These are phyloP conservation scores for Apiotrichum veenhuisii DNA, from an alignment of 1,284 basidiomycete species.

Conservation along the genomic window DNA sequence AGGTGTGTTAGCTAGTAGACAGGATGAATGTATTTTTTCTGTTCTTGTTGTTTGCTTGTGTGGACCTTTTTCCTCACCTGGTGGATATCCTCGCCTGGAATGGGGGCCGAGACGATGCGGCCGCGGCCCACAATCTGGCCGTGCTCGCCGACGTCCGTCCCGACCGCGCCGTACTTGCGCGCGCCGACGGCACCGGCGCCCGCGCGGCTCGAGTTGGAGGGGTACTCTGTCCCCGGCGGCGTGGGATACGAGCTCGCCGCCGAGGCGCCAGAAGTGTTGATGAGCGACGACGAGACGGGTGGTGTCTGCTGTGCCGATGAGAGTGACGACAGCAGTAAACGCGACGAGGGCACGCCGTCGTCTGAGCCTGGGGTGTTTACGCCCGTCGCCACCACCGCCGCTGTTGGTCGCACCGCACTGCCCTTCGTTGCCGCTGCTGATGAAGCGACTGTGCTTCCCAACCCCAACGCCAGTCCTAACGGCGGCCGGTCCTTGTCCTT, in stretches of 20 bases:
- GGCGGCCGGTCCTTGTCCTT: no score
- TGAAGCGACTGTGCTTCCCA: background rate
- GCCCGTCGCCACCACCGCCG: background rate
- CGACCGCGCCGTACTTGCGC: background rate
- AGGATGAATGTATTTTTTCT: background rate
- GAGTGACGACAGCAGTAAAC: background rate
- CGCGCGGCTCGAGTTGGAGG: background rate
- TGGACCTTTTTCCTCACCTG: no score
- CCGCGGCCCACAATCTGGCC: background rate
- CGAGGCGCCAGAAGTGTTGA: background rate
- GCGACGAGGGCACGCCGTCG: no score
- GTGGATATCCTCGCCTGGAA: background rate
- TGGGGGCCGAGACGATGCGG: constrained; percentile 36
- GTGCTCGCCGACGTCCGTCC: background rate
- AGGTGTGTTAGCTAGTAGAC: background rate
- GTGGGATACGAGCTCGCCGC: background rate
- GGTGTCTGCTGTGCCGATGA: background rate
- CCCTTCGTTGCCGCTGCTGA: background rate
- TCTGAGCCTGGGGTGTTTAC: background rate
- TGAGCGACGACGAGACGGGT: background rate
- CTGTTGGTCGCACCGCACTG: background rate
- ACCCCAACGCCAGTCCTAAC: background rate
- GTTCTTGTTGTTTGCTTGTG: no score
- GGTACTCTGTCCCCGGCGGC: background rate
- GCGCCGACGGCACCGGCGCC: background rate